phyloP scores from a whole-genome alignment of 352 stramenopile species.

The Phytophthora colocasiae region DNA sequence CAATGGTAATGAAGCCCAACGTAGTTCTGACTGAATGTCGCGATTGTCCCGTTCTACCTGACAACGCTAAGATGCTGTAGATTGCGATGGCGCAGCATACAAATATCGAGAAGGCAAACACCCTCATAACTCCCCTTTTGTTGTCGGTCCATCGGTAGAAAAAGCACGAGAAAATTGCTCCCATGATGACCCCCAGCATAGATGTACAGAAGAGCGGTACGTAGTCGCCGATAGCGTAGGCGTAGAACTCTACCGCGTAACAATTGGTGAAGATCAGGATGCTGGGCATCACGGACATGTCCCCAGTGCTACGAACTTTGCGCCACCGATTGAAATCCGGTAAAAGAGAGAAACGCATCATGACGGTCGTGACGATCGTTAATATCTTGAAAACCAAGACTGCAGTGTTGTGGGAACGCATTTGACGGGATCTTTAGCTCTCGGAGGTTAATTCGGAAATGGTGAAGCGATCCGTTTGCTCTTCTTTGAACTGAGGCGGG shows the following conservation, averaged over 20 bases:
- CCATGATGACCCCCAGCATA: slow-evolving; percentile 34
- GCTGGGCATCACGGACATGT: slow-evolving; percentile 30
- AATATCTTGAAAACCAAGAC: slow-evolving; percentile 17
- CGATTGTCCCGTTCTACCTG: slow-evolving; percentile 32
- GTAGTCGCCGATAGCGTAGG: slow-evolving; percentile 39
- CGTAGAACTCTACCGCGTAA: slow-evolving; percentile 42
- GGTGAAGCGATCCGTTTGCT: background rate
- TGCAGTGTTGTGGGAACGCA: slow-evolving; percentile 3
- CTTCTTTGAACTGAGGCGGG: slow-evolving; percentile 6
- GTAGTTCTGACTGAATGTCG: slow-evolving; percentile 11
- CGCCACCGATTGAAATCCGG: slow-evolving; percentile 35
- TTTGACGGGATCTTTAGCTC: background rate
- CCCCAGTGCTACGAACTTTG: slow-evolving; percentile 26
- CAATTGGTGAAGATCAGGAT: slow-evolving; percentile 28
- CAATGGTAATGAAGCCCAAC: slow-evolving; percentile 37
- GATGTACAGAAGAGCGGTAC: slow-evolving; percentile 46
- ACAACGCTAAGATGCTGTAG: slow-evolving; percentile 51
- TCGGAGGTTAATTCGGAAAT: slow-evolving; percentile 1
- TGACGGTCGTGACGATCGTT: slow-evolving; percentile 33
- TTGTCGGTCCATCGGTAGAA: slow-evolving; percentile 47
- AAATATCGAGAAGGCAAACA: slow-evolving; percentile 21
- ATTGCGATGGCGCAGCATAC: slow-evolving; percentile 43
- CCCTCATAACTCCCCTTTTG: slow-evolving; percentile 34
- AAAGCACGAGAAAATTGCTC: slow-evolving; percentile 37
- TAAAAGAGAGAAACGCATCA: slow-evolving; percentile 35